Base-by-base conservation (phyloP, 208 protist species). In the Wallacemonas sp. region DNA sequence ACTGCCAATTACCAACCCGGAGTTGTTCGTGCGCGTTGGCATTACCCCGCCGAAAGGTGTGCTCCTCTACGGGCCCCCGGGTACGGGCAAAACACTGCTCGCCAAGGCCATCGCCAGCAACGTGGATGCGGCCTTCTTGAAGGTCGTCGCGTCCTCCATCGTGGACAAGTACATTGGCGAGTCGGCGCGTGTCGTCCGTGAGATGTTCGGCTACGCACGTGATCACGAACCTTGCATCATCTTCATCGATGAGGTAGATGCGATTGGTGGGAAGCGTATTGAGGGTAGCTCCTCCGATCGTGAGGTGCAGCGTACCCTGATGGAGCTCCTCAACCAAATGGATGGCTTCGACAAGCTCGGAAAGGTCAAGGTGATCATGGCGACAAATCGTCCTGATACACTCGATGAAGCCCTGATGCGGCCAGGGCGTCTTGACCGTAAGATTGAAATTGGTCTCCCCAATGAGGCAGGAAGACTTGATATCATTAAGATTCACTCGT, bases 161-260 rank as follows among this genome's bases (percentile, higher is more conserved):
- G 98, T 99, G 17, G 98, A 99, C 77, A 99, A 99, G 85, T 99
- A 99, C 88, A 99, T 99, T 84, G 99, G 99, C 56, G 99, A 99
- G 82, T 97, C 89, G 19, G 98, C 98, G 15, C 90, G 98, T 33
- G 81, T 99, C 22, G 97, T 99, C 67, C 92, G 99, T 39, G 98
- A 99, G 72, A 99, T 99, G 98, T 99, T 99, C 82, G 97, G 93
- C 74, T 98, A 97, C 81, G 94, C 95, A 15, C 83, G 93, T 8
- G 98, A 99, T 42, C 97, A 99, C 82, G 82, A 99, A 86, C 98
- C 99, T 12, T 99, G 98, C 79, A 98, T 99, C 65, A 99, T 99
- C 66, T 99, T 99, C 77, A 99, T 99, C 86, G 99, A 99, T 83
- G 99, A 99, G 82, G 98, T 99, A 60, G 99, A 99, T 69, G 99